phyloP scores from a whole-genome alignment of 306 rosid species.

The Castanospermum australe region DNA sequence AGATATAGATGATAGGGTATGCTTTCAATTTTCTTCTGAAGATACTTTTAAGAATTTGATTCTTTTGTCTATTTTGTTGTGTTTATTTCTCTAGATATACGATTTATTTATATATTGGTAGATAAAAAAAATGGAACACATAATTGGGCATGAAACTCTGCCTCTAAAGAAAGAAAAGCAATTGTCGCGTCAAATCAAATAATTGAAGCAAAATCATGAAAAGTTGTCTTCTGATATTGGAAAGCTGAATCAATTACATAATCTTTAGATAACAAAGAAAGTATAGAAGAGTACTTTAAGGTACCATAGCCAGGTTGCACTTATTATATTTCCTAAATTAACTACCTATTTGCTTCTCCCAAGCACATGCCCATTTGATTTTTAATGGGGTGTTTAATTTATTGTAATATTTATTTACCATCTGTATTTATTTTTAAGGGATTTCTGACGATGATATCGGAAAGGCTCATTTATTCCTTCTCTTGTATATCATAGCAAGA shows the following conservation, averaged over 20 bases:
- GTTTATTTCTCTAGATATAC: neutral
- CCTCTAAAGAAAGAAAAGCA: constrained; percentile 60
- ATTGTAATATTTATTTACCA: neutral
- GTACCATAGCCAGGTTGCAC: constrained; percentile 18
- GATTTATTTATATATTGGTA: constrained; percentile 16
- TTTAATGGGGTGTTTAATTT: neutral
- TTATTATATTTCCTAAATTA: neutral
- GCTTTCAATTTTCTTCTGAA: neutral
- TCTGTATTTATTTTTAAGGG: neutral
- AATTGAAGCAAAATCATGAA: constrained; percentile 49
- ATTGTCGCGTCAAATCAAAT: constrained; percentile 53
- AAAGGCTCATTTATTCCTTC: no score
- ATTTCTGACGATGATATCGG: neutral
- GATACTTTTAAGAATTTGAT: neutral
- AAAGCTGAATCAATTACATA: constrained; percentile 47
- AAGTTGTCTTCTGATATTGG: constrained; percentile 44
- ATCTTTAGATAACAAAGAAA: constrained; percentile 45
- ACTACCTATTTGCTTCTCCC: neutral
- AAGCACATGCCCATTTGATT: neutral
- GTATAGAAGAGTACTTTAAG: constrained; percentile 47
- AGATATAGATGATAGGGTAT: constrained; percentile 55
- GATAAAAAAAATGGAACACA: constrained; percentile 56
- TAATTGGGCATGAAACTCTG: constrained; percentile 55
- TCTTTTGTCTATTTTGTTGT: neutral
- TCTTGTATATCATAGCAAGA: no score